A percentile compares a stretch with the other conserved stretches of the same genome.
phyloP scores from a whole-genome alignment of 176 grass and related monocot species.

The Aegilops sharonensis region DNA sequence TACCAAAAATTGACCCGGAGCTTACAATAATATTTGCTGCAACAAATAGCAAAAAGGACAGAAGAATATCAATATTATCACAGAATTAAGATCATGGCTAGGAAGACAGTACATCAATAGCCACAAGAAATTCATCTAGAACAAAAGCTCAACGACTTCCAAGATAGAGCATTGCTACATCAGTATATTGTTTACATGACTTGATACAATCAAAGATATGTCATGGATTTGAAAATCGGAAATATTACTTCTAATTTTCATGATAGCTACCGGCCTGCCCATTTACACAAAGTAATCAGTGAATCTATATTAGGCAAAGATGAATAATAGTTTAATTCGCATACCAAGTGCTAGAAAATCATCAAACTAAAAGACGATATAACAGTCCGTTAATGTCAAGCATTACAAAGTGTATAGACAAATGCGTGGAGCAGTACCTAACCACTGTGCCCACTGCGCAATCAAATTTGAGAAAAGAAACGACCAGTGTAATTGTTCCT shows the following conservation, averaged over 20 bases:
- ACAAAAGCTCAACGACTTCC: not conserved
- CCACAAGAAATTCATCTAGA: not conserved
- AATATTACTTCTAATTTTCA: not conserved
- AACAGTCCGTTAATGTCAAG: not conserved
- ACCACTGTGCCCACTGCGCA: slow-evolving; percentile 88
- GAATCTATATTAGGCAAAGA: not conserved
- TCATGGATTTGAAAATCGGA: not conserved
- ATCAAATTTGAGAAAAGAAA: slow-evolving; percentile 85
- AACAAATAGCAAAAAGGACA: not conserved
- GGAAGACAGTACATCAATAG: not conserved
- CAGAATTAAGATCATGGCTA: not conserved
- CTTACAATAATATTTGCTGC: slow-evolving; percentile 69
- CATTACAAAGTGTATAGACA: not conserved
- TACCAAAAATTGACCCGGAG: slow-evolving; percentile 72
- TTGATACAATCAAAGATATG: not conserved
- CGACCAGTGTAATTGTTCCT: slow-evolving; percentile 85
- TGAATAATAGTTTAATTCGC: not conserved
- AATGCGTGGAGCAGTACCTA: slow-evolving; percentile 55
- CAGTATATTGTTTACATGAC: slow-evolving; percentile 4
- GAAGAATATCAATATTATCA: not conserved
- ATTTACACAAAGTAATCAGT: not conserved
- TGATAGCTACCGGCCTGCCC: not conserved
- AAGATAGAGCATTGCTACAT: not conserved
- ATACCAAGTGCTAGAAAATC: not conserved
- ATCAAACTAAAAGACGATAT: not conserved